Conservation (phyloP, 345 rosid species). For the Citropsis articulata region DNA sequence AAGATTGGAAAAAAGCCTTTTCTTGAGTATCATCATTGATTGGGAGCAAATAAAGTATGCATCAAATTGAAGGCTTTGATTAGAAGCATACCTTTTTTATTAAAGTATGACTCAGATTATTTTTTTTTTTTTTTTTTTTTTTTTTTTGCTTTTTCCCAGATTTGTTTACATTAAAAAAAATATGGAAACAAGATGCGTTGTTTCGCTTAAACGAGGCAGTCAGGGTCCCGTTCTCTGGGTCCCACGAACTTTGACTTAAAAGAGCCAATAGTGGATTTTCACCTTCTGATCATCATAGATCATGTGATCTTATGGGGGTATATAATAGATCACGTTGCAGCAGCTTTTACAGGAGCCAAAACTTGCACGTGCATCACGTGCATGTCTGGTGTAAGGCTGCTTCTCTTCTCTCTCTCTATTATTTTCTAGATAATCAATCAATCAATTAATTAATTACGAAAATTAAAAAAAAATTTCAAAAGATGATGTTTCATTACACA, state of each 20-base stretch:
- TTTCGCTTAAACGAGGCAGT: not conserved
- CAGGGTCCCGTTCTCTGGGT: not conserved
- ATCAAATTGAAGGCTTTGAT: slow-evolving; percentile 28
- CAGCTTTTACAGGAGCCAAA: slow-evolving; percentile 10
- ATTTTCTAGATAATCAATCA: not conserved
- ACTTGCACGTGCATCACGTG: slow-evolving; percentile 20
- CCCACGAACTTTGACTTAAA: slow-evolving; percentile 1
- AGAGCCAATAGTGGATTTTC: not conserved
- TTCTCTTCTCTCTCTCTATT: not conserved
- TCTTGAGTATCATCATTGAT: slow-evolving; percentile 4
- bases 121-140: not conserved
- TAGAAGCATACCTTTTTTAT: slow-evolving; percentile 37
- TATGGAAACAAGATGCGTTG: not conserved
- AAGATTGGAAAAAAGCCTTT: not conserved
- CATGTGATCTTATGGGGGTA: slow-evolving; percentile 19
- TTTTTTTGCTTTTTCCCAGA: not conserved
- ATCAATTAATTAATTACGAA: not conserved
- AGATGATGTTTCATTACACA: not conserved
- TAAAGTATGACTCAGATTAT: slow-evolving; percentile 17
- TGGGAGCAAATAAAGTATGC: not conserved
- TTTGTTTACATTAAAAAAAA: not conserved
- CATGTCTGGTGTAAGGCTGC: not conserved
- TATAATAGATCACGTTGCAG: slow-evolving; percentile 10
- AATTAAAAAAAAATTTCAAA: not conserved
- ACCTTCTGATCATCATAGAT: slow-evolving; percentile 2